Conservation (phyloP, 345 rosid species). For the Eucalyptus rudis region DNA sequence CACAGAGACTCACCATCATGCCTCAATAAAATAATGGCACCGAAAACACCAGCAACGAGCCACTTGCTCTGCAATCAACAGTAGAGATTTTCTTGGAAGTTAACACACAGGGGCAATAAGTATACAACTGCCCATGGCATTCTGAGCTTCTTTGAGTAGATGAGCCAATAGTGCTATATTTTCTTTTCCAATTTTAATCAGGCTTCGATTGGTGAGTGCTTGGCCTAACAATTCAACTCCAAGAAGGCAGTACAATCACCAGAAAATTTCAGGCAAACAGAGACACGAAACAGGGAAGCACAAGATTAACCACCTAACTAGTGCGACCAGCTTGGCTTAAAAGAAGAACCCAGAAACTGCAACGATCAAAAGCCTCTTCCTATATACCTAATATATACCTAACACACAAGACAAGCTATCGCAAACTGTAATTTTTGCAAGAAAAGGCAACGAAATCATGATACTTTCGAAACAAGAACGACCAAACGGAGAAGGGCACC, state of each 20-base stretch:
- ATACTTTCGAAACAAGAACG: neutral
- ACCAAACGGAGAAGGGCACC: neutral
- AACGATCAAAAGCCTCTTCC: neutral
- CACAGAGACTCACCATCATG: slow-evolving; percentile 69
- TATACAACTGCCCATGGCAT: neutral
- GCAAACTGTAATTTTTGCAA: neutral
- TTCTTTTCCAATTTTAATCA: neutral
- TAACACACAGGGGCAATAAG: neutral
- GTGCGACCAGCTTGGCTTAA: neutral
- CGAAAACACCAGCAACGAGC: slow-evolving; percentile 41
- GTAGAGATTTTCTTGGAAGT: neutral
- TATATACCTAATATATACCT: neutral
- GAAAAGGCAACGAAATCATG: neutral
- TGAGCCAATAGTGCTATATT: neutral
- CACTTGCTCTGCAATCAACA: slow-evolving; percentile 66
- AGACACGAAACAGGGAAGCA: neutral
- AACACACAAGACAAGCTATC: neutral
- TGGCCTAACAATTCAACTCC: neutral
- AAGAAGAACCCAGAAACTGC: neutral
- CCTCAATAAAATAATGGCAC: slow-evolving; percentile 37
- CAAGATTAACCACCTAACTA: neutral
- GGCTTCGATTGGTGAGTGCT: neutral
- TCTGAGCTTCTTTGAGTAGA: neutral
- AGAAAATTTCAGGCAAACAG: neutral
- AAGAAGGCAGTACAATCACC: neutral